Base-by-base conservation (phyloP, 169 alveolate species). In the Sarcocystis neurona region DNA sequence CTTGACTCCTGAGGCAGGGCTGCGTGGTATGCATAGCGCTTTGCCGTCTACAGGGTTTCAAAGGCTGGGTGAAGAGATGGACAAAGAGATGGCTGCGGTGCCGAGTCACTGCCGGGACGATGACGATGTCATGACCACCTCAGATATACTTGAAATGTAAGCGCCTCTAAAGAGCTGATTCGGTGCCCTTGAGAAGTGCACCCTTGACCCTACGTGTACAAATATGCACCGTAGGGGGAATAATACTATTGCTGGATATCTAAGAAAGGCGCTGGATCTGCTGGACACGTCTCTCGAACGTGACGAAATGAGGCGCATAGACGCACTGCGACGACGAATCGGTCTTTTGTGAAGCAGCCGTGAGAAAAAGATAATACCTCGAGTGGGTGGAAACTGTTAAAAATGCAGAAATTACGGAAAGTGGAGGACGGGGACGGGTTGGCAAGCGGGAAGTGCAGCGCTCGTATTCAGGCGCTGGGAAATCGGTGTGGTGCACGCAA, bases 91-190 rank as follows among this genome's bases (percentile, higher is more conserved):
- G 89, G 84, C 84, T 30, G 82, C 75, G 41, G 89, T 84, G 30
- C 89, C 89, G 4, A 60, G 20, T 3, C 43, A 41, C 89, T 66
- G 89, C 89, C 75, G 89, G 39, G 89, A 84, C 12, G 89, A 84
- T 41, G 89, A 84, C 70, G 89, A 84, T 41, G 89, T 68, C 15
- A 74, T 39, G 78, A 84, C 89, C 37, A 84, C 89, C 23, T 84
- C 89, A 2, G 84, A 84, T 10, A 48, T 84, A 3, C 89, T 84
- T 30, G 79, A 41, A 56, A 41, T 84, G 89, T 84, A 56, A 56
- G 89, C 47, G 10, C 23, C 15, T 5, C 1, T 4, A 27, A 32
- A 48, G 2, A 4, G 20, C 18, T 72, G 30, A 8, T 6, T 56
- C 79, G 0, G 0, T 4, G 32, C 47, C 10, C 47, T 4, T 10